A percentile compares a stretch with the other conserved stretches of the same genome.
These are phyloP conservation scores for Erodium texanum DNA, from an alignment of 441 rosid genomes.

Conservation along the genomic window DNA sequence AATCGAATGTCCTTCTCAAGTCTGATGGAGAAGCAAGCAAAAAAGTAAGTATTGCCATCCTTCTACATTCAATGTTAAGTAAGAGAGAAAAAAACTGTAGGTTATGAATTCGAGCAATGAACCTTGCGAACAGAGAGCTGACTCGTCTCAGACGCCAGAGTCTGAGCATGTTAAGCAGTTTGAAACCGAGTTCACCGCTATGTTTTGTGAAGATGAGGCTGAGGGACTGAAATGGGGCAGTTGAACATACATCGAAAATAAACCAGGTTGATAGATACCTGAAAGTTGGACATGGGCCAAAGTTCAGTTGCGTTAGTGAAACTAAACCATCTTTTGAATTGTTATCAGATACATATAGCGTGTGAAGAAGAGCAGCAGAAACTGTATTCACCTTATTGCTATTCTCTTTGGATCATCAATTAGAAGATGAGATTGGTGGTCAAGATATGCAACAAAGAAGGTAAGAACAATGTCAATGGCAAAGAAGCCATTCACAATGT, in stretches of 20 bases:
- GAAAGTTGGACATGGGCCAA: slow-evolving; percentile 21
- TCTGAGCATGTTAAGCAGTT: slow-evolving; percentile 63
- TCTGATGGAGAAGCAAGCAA: slow-evolving; percentile 28
- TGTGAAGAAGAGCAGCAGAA: slow-evolving; percentile 1
- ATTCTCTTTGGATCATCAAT: slow-evolving; percentile 55
- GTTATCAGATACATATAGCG: too few relatives aligned
- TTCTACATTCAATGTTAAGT: slow-evolving; percentile 10
- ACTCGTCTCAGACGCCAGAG: slow-evolving; percentile 70
- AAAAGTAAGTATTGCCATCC: slow-evolving; percentile 18
- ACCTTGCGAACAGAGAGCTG: slow-evolving; percentile 67
- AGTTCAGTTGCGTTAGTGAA: background rate
- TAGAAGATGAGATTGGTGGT: slow-evolving; percentile 51
- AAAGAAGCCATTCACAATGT: slow-evolving; percentile 69
- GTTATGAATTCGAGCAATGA: background rate
- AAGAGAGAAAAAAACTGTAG: slow-evolving; percentile 8
- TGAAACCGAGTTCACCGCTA: slow-evolving; percentile 52
- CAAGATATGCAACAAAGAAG: slow-evolving; percentile 62
- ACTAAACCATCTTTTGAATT: background rate
- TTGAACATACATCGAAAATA: slow-evolving; percentile 61
- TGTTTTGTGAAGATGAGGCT: slow-evolving; percentile 47
- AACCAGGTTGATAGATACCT: slow-evolving; percentile 74
- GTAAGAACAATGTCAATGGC: slow-evolving; percentile 62
- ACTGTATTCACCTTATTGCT: slow-evolving; percentile 39
- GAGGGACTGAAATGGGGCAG: slow-evolving; percentile 55
- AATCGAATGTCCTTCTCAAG: slow-evolving; percentile 74